These are phyloP conservation scores for Aspergillus udagawae DNA, from an alignment of 2,329 filamentous ascomycete species.

Conservation along the genomic window DNA sequence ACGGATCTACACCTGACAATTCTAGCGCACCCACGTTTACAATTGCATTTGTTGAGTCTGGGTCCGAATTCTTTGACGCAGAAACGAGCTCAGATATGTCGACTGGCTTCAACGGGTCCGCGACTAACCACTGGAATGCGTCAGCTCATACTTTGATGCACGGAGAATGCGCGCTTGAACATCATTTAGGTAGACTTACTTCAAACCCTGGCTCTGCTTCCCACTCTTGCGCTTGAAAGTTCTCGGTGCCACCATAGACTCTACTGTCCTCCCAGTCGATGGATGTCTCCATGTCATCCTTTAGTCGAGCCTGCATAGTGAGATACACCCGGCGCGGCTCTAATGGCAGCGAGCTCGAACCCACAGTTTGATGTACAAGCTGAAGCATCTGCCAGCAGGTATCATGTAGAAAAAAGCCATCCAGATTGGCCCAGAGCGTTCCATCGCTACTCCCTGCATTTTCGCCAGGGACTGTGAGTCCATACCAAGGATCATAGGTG, in stretches of 20 bases:
- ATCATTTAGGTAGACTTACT: background rate
- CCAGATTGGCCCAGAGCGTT: background rate
- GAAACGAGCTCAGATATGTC: background rate
- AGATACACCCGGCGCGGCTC: background rate
- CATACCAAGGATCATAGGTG: background rate
- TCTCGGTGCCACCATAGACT: background rate
- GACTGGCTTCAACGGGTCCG: background rate
- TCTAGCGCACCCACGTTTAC: background rate
- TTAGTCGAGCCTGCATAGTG: background rate
- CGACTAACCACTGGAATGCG: slow-evolving; percentile 3
- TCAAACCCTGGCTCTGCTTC: slow-evolving; percentile 1
- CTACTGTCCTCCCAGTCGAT: background rate
- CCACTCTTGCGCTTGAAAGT: background rate
- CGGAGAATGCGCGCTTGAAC: background rate
- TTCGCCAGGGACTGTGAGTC: background rate
- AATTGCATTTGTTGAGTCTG: background rate
- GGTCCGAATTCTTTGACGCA: background rate
- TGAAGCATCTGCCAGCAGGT: slow-evolving; percentile 1
- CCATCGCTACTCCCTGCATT: background rate
- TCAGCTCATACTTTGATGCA: background rate
- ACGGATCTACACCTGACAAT: background rate
- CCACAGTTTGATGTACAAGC: background rate
- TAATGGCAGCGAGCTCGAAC: background rate
- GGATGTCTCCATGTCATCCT: background rate
- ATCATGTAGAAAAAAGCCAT: slow-evolving; percentile 4